Conservation (phyloP, 371 early-diverging fungal genomes). For the Rhizopus arrhizus region DNA sequence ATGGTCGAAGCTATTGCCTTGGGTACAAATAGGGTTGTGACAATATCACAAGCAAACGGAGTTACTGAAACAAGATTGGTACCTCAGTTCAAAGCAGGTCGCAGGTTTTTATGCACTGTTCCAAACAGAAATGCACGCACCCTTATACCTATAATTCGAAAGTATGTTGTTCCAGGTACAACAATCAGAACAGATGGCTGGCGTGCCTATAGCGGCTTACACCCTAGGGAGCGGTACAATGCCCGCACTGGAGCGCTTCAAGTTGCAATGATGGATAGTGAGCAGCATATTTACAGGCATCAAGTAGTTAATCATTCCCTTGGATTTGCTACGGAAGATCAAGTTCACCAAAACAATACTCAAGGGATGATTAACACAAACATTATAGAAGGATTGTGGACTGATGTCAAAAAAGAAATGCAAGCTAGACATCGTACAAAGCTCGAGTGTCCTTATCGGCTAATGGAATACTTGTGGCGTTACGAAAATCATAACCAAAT, state of each 20-base stretch:
- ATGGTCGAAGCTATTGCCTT: not conserved
- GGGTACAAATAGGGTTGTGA: not conserved
- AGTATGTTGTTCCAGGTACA: not conserved
- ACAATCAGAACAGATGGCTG: constrained; percentile 11
- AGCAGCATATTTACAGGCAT: not conserved
- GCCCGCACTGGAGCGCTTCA: not conserved
- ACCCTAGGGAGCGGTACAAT: not conserved
- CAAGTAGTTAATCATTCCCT: constrained; percentile 4
- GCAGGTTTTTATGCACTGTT: not conserved
- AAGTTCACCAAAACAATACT: not conserved
- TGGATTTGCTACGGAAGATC: constrained; percentile 1
- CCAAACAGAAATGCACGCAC: not conserved
- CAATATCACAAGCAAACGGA: not conserved
- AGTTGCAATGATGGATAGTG: not conserved
- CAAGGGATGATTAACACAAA: constrained; percentile 1
- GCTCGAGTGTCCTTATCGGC: not conserved
- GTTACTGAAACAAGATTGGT: too few species aligned
- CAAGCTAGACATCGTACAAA: not conserved
- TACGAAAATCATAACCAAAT: too few species aligned
- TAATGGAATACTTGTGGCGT: constrained; percentile 7
- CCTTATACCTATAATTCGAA: not conserved
- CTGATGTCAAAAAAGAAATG: not conserved
- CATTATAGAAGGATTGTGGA: constrained; percentile 1
- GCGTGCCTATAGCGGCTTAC: not conserved
- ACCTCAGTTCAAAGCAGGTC: not conserved